phyloP scores from a whole-genome alignment of 225 moss, liverwort and hornwort genomes.

The Pleurozium schreberi region DNA sequence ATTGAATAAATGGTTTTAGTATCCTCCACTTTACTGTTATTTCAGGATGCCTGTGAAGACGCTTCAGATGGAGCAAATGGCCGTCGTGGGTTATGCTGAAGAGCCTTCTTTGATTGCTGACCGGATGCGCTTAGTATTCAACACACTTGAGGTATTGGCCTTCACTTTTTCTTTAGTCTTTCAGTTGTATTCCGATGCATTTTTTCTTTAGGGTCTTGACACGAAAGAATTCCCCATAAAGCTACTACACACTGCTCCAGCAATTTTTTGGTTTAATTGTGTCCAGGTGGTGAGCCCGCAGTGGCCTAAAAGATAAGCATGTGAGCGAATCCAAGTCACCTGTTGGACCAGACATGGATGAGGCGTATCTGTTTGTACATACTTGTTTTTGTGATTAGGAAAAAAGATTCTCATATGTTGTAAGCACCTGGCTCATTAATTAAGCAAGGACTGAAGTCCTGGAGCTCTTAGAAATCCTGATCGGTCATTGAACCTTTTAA shows the following conservation, averaged over 20 bases:
- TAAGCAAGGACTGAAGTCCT: background rate
- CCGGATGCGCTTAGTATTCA: constrained; percentile 80
- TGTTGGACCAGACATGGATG: background rate
- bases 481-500: background rate
- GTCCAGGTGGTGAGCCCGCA: constrained; percentile 50
- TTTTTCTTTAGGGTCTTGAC: background rate
- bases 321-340: background rate
- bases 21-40: background rate
- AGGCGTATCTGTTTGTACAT: background rate
- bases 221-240: background rate
- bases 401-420: background rate
- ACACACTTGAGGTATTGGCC: constrained; percentile 57
- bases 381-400: background rate
- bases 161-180: background rate
- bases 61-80: constrained; percentile 88
- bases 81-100: constrained; percentile 62
- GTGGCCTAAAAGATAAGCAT: constrained; percentile 32
- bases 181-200: background rate
- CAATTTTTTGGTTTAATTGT: background rate
- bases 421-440: background rate
- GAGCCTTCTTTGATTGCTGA: constrained; percentile 84
- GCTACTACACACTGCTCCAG: background rate
- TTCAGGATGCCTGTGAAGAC: constrained; percentile 80
- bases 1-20: background rate
- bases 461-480: too few species aligned